Percentiles rank a stretch among this genome's conserved stretches.
Evolutionary conservation across 164 flowering plant genomes (phyloP).

Genomic region (Euptelea pleiosperma): DNA sequence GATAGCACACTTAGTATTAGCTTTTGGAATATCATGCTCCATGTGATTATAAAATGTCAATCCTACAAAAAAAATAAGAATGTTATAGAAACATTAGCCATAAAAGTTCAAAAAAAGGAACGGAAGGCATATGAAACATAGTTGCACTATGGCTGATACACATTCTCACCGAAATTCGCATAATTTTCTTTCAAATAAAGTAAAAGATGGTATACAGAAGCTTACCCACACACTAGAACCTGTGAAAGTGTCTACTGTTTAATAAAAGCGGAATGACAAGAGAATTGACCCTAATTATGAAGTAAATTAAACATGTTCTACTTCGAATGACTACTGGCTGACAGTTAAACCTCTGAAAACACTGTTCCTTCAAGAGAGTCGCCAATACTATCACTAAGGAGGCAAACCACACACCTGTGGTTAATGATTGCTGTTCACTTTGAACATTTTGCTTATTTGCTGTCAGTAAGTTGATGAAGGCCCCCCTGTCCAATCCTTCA

Average conservation of each 20-base stretch:
- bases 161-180: background rate
- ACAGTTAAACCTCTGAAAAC: background rate
- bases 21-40: conserved; percentile 27
- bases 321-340: background rate
- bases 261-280: background rate
- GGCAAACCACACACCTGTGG: conserved; percentile 25
- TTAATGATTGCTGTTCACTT: conserved; percentile 18
- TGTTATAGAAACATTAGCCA: background rate
- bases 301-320: background rate
- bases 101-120: too few species aligned
- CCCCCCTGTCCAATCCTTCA: conserved; percentile 14
- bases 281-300: background rate
- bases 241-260: too few species aligned
- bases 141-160: background rate
- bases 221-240: too few species aligned
- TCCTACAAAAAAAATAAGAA: conserved; percentile 31
- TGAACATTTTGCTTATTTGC: conserved; percentile 22
- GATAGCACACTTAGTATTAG: conserved; percentile 25
- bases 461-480: conserved; percentile 11
- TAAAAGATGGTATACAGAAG: too few species aligned
- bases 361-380: background rate
- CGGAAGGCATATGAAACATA: background rate
- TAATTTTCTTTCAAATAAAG: conserved; percentile 1
- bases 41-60: conserved; percentile 36
- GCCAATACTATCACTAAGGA: background rate